Conservation (phyloP, 75 land plant species). For the Pinus tabuliformis region DNA sequence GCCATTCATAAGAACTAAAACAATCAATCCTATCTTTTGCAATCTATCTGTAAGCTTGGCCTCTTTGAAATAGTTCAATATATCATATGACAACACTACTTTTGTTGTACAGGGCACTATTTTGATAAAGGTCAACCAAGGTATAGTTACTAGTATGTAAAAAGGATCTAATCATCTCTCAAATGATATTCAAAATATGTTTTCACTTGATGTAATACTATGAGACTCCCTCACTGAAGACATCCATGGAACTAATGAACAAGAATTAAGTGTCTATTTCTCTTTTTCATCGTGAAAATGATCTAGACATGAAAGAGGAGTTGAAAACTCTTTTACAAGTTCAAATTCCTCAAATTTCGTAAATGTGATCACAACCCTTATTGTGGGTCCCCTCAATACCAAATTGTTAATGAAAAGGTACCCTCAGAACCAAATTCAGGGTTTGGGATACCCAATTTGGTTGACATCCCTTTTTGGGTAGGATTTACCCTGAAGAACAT, state of each 20-base stretch:
- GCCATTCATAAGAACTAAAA: no score
- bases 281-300: slow-evolving; percentile 80
- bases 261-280: slow-evolving; percentile 42
- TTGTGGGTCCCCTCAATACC: no score
- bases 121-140: slow-evolving; percentile 92
- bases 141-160: slow-evolving; percentile 81
- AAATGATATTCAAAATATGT: slow-evolving; percentile 22
- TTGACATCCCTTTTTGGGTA: no score
- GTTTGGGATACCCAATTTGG: no score
- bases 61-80: no score
- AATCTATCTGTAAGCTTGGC: no score
- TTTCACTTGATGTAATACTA: slow-evolving; percentile 29
- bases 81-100: no score
- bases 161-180: slow-evolving; percentile 85
- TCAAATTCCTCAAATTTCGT: slow-evolving; percentile 93
- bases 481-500: no score
- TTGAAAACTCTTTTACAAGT: slow-evolving; percentile 77
- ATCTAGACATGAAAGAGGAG: slow-evolving; percentile 92
- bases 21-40: no score
- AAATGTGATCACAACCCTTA: slow-evolving; percentile 87
- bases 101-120: no score
- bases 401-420: no score
- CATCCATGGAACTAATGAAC: slow-evolving; percentile 83
- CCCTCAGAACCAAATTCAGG: no score
- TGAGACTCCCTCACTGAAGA: slow-evolving; percentile 65